Base-by-base conservation (phyloP, 768 basidiomycete species). In the Tricholoma saponaceum region DNA sequence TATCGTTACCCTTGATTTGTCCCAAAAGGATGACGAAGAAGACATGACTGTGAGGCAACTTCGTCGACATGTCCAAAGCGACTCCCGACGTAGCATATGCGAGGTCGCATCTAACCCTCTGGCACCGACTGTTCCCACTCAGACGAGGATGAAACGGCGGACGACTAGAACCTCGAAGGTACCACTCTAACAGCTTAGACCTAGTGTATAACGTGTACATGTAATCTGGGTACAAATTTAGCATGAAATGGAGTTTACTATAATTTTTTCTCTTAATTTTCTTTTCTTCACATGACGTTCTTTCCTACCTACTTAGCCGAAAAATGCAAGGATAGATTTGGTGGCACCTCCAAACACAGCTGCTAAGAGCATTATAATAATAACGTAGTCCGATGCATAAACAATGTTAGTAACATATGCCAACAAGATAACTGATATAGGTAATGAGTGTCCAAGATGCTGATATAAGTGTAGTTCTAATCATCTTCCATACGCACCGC, bases 401-500 rank as follows among this genome's bases (percentile, higher is more conserved):
- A 10, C 22, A 25, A 25, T 23, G 12, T 14, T 25, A 28, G 44
- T 30, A 30, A 49, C n/a, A n/a, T 30, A 28, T 49, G 7, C 2
- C 47, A 49, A 49, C 46, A 26, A 20, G 18, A 22, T 20, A 43
- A 43, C 18, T 9, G 6, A 43, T 43, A 43, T 43, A 39, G n/a
- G 18, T 14, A 43, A 43, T 43, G 18, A 20, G 20, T 10, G 41
- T 43, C 18, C 41, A 43, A 43, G 41, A 41, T 41, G 41, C 41
- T 14, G 25, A 47, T 47, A 23, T 23, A n/a, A 7, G 23, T 25
- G 13, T 16, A 25, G 14, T 55, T 46, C 55, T 58, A 55, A 66
- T 60, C 61, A 66, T 51, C 66, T 70, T 68, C 74, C 67, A 69
- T 66, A 69, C 20, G 73, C 68, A 35, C 78, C 77, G 49, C 76